Base-by-base conservation (phyloP, 441 rosid species). In the Populus hybrid region DNA sequence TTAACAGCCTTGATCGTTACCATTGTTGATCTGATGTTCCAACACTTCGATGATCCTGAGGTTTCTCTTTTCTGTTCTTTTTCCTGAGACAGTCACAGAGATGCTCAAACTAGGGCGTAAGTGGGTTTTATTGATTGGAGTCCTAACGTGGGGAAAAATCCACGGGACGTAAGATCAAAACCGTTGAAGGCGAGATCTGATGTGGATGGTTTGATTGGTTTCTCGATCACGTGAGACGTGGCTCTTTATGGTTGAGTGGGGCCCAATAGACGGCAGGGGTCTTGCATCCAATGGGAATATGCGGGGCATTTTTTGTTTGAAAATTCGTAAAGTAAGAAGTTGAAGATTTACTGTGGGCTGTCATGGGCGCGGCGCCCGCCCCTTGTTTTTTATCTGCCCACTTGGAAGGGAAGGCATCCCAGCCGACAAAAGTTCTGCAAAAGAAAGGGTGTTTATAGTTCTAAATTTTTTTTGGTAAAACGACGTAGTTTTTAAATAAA, bases 1-100 rank as follows among this genome's bases (percentile, higher is more conserved):
- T 88, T 91, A 65, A 93, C 80, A 77, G 70, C 70, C 77, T 79
- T 75, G 74, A 92, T 92, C 0, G 86, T 84, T 2, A 86, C 72
- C 70, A 91, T 93, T 77, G 10, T 26, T 12, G 38, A 35, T 64
- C 34, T 16, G 18, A n/a, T 26, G 7, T n/a, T 19, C 30, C 7
- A 40, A 5, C 3, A 0, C 34, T 67, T 76, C 61, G 67, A 42
- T 64, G 4, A 36, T 10, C 9, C 77, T 72, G 40, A 81, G 70
- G 77, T 40, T 19, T 7, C 1, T 35, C 10, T 38, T 30, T 21
- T 6, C 24, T 5, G n/a, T n/a, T 77, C 23, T 23, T 23, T 24
- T 76, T 9, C 28, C 3, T 1, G 11, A 19, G 12, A 2, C 28
- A 26, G 23, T 42, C 50, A 40, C 50, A 10, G 50, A 40, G 24